Evolutionary conservation across 2,329 filamentous ascomycete species (phyloP), one percentile per base, ranked within the genome.

Genomic region (Cladophialophora carrionii): DNA sequence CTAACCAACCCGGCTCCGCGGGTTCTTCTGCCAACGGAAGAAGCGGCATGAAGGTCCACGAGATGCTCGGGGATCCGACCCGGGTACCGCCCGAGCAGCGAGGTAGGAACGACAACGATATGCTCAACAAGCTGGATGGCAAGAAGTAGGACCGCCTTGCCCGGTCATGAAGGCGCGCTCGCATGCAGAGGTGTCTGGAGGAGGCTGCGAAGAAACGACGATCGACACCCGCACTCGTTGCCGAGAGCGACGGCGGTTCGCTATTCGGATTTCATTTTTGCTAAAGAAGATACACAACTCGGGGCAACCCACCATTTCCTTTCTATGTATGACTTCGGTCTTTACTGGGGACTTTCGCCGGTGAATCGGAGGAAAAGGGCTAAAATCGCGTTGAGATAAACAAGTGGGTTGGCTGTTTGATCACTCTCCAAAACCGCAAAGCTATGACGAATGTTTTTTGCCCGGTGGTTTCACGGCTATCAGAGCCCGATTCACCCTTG

Each of bases 71-170:
- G 54, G 63, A 64, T 57, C 78, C 76, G 37, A 48, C 69, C 29
- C 59, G 52, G 31, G 58, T 51, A 4, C 41, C 34, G 26, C 54
- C 66, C 12, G 68, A 70, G 26, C 65, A 76, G 29, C 78, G 81
- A 32, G 79, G 77, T 48, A 80, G 77, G 64, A 79, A 78, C 31
- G 81, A 83, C 71, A 83, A 79, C 66, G 79, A 81, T 63, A 83
- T 83, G 81, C 76, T 83, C 46, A 82, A 61, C 68, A 72, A 72
- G 53, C 68, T 72, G 12, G 71, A 72, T 57, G 68, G 71, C 66
- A 72, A 72, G 67, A 72, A 72, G 62, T 71, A 70, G 34, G 26
- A 20, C 31, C 31, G 24, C 55, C 55, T 55, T 22, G 34, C 24
- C 51, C n/a, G 29, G 29, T 56, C 14, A 29, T 12, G 46, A 29